These are phyloP conservation scores for Citrullus colocynthis DNA, from an alignment of 306 rosid species.

Conservation along the genomic window DNA sequence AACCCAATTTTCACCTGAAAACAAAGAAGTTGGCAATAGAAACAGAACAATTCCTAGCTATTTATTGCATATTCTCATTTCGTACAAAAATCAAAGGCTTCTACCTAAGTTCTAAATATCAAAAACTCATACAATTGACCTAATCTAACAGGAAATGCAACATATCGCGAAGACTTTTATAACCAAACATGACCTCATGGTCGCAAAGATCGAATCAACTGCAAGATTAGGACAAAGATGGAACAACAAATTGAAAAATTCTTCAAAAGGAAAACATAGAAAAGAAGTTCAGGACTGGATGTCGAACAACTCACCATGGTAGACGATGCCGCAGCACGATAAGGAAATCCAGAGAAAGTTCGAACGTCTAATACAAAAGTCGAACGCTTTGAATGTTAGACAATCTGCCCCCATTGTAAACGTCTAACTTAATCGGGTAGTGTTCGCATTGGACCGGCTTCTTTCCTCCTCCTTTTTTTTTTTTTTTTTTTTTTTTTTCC, in stretches of 20 bases:
- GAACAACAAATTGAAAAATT: not conserved
- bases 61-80: not conserved
- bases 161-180: no score
- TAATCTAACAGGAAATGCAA: not conserved
- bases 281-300: not conserved
- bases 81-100: not conserved
- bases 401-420: not conserved
- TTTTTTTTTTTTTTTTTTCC: no score
- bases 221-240: not conserved
- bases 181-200: not conserved
- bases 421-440: not conserved
- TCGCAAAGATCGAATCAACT: not conserved
- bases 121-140: not conserved
- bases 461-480: not conserved
- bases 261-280: not conserved
- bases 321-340: not conserved
- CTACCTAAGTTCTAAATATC: not conserved
- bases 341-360: not conserved
- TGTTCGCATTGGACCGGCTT: not conserved
- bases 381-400: not conserved
- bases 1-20: not conserved
- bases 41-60: not conserved
- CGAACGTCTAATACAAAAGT: not conserved
- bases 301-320: not conserved
- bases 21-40: not conserved